Evolutionary conservation across 1,284 basidiomycete genomes (phyloP), one percentile per base, ranked within the genome.

Genomic region (Apiotrichum gamsii): DNA sequence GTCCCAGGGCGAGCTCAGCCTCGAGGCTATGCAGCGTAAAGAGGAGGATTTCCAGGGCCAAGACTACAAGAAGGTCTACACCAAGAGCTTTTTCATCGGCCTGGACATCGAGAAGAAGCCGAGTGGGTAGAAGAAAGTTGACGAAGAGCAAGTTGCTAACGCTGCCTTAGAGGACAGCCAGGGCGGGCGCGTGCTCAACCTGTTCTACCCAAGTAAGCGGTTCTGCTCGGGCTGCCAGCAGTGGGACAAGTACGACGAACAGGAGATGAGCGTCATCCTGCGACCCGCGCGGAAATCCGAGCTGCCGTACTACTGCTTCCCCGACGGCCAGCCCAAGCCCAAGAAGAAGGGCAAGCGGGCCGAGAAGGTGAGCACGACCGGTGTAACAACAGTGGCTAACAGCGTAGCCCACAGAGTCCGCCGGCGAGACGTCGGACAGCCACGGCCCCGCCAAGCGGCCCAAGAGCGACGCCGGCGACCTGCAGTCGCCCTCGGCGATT

Each of bases 61-160:
- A 59, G 83, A 89, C 43, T 83, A 82, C 44, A 83, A 84, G 37
- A 79, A 82, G 29, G 88, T 97, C 14, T 83, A 88, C 70, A 90
- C 91, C 3, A 93, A 93, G 33, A 91, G 87, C 4, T 98, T 97
- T 73, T 98, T 94, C 70, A 93, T 99, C 58, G 95, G 95, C 6
- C 80, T 99, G 43, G 82, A 84, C 44, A 87, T 98, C 55, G 88
- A 93, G 71, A 87, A 90, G 50, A 93, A 87, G 75, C 84, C 83
- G 73, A 79, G 90, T 93, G 74, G 76, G 81, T 65, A 11, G 4
- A n/a, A n/a, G n/a, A n/a, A n/a, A n/a, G n/a, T n/a, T n/a, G n/a
- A n/a, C n/a, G n/a, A n/a, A n/a, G n/a, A n/a, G n/a, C n/a, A n/a
- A n/a, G n/a, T n/a, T n/a, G n/a, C n/a, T n/a, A n/a, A n/a, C n/a